Conservation (phyloP, 305 asterid species). For the Striga hermonthica region DNA sequence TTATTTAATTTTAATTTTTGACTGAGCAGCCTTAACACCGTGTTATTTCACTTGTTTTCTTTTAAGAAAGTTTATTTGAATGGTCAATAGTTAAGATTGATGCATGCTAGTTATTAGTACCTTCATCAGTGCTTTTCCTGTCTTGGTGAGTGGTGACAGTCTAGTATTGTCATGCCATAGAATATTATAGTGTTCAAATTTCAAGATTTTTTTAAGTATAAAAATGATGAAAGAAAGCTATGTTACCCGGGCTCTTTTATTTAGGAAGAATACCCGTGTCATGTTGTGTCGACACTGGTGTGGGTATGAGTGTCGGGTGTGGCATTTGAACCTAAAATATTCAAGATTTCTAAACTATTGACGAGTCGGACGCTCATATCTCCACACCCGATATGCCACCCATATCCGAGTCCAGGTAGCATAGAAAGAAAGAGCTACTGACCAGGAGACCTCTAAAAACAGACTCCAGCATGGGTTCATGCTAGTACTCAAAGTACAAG, state of each 20-base stretch:
- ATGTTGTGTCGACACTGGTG: no score
- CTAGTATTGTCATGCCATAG: neutral
- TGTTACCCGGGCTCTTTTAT: no score
- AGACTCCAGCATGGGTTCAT: constrained; percentile 12
- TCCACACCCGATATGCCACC: no score
- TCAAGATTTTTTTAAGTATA: constrained; percentile 2
- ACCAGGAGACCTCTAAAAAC: constrained; percentile 1
- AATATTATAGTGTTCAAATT: neutral
- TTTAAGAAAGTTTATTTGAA: neutral
- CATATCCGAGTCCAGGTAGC: no score
- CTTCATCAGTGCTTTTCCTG: neutral
- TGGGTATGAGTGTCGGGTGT: no score
- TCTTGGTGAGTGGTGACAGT: constrained; percentile 4
- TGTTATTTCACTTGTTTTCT: neutral
- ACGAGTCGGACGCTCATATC: no score
- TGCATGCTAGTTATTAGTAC: neutral
- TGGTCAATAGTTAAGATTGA: constrained; percentile 12
- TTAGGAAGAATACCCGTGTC: no score
- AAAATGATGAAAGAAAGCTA: constrained; percentile 1
- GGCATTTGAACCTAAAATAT: no score
- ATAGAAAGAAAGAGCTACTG: constrained; percentile 2
- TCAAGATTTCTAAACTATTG: no score
- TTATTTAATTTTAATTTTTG: neutral
- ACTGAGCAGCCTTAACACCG: constrained; percentile 2
- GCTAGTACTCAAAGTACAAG: constrained; percentile 9